Percentiles rank a stretch among this genome's conserved stretches.
Conservation (phyloP, 164 flowering plant genomes). For the Nymphaea colorata region DNA sequence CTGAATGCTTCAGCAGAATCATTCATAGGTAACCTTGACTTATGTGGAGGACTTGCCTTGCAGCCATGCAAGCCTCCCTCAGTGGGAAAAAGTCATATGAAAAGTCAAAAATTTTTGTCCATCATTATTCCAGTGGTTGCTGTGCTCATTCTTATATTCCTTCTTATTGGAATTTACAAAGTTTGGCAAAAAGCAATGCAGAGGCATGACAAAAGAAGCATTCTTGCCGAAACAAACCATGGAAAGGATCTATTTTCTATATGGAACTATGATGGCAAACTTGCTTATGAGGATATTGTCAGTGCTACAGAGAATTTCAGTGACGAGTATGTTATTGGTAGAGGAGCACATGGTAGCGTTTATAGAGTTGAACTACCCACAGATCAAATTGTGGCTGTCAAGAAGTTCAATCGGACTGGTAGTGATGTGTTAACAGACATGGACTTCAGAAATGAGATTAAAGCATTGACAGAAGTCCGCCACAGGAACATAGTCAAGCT, state of each 20-base stretch:
- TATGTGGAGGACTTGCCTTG: constrained; percentile 1
- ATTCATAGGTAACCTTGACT: constrained; percentile 11
- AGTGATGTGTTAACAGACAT: not conserved
- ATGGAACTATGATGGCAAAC: constrained; percentile 2
- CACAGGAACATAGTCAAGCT: constrained; percentile 14
- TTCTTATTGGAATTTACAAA: not conserved
- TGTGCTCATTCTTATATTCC: not conserved
- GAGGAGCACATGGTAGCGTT: constrained; percentile 7
- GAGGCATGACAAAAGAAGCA: not conserved
- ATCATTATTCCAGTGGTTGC: not conserved
- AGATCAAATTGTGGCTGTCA: constrained; percentile 11
- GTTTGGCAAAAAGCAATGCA: not conserved
- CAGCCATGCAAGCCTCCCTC: not conserved
- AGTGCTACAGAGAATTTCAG: constrained; percentile 1
- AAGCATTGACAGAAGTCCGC: constrained; percentile 8
- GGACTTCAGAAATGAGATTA: constrained; percentile 9
- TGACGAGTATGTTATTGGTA: not conserved
- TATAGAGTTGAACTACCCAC: constrained; percentile 12
- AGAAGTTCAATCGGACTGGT: constrained; percentile 2
- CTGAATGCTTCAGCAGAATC: constrained; percentile 7
- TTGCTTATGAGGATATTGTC: constrained; percentile 1
- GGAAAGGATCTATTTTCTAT: not conserved
- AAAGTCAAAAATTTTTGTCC: not conserved
- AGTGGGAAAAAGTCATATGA: not conserved
- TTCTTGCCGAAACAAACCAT: not conserved